Base-by-base conservation (phyloP, 1,284 basidiomycete genomes). In the Lentinus polychrous region DNA sequence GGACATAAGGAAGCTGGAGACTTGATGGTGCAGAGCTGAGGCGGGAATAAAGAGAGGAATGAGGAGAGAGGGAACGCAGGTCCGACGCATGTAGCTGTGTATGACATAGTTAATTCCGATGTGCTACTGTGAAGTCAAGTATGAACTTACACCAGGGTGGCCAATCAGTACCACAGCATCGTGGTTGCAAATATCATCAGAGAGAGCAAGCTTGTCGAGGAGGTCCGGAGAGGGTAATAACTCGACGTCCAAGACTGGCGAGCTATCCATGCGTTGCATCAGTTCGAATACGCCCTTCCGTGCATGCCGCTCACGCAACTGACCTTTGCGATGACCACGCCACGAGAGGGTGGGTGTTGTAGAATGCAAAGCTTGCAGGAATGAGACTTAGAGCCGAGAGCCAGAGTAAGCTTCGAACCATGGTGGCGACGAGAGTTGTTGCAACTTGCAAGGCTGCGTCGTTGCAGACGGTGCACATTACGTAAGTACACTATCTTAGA, bases 121-220 rank as follows among this genome's bases (percentile, higher is more conserved):
- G 40, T 32, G n/a, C 34, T 51, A 38, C 2, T 39, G 35, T 24
- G n/a, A 27, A 43, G 24, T 27, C 42, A 22, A 39, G 24, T n/a
- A n/a, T n/a, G n/a, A n/a, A 68, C 77, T 55, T 62, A 87, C 86
- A 27, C 83, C 83, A 22, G 79, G 75, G 49, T 88, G 86, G 55
- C 84, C 74, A 39, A 86, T 67, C 5, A 88, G 58, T 14, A 87
- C 67, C 18, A 89, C 60, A 35, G 79, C 79, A 59, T 86, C 80
- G 53, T 80, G 75, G 11, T 68, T 65, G 58, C 86, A 89, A 11
- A 83, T 52, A 49, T 74, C 70, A 1, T 71, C 70, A 34, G 66
- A 63, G 10, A 62, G 59, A 10, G 83, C 53, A 22, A 86, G 66
- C 23, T 61, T 63, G 51, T 73, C 61, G n/a, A 79, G 57, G 8